Base-by-base conservation (phyloP, 352 stramenopile species). In the Albugo laibachii region DNA sequence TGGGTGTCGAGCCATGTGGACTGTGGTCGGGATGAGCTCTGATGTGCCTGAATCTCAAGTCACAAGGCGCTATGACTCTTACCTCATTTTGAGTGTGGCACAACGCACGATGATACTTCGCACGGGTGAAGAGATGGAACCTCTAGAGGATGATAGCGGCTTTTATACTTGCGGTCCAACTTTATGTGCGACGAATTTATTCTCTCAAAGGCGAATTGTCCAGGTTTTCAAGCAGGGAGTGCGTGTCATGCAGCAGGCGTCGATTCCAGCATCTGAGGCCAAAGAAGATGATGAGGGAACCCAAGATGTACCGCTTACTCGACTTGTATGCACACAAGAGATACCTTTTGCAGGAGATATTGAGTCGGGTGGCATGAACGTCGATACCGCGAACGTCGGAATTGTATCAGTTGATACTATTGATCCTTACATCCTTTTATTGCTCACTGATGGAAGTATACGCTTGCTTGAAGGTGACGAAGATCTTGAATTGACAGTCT, bases 191-290 rank as follows among this genome's bases (percentile, higher is more conserved):
- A 67, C 75, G 3, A 91, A 91, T 36, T 36, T 91, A 52, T 85
- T 91, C 45, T 62, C 73, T 43, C 74, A 79, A 40, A 67, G 84
- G 41, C 73, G 78, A 0, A 91, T 91, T 49, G 69, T 91, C 12
- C 78, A 91, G 48, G 74, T 91, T 39, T 91, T 87, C 49, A 81
- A 83, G 41, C 77, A 87, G 57, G 77, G 77, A 13, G 70, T 68
- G 16, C 69, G 74, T 12, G 71, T 87, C 37, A 87, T 87, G 74
- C 24, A 31, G 3, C 24, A 31, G 8, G 24, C 24, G 8, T 8
- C 3, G 24, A 31, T 31, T 31, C 8, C 24, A 31, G 24, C 24
- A 31, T 31, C 24, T 3, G 8, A 31, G 24, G 8, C 24, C 8
- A 31, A 31, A 31, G 3, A 8, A 31, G 8, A 8, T 31, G 24